Evolutionary conservation across 768 basidiomycete genomes (phyloP), one percentile per base, ranked within the genome.

Genomic region (Tricholoma flavovirens): DNA sequence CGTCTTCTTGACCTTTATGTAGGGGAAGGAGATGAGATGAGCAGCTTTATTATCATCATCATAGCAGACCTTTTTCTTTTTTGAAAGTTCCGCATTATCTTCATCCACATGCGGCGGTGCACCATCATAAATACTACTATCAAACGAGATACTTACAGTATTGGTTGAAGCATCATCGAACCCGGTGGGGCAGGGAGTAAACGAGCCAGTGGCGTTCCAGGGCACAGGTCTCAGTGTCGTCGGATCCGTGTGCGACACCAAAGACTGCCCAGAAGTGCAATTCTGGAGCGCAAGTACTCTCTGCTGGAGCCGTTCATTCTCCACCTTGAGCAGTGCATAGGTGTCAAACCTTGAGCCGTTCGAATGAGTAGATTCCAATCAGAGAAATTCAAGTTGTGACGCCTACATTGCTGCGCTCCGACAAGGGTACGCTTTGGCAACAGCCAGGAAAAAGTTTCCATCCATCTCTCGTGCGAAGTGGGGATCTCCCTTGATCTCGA

Each of bases 321-420:
- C 92, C 55, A 87, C 75, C 69, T 93, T 94, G 50, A 96, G 80
- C 64, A 96, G 93, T 33, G 97, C 63, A 61, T 85, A 82, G 0
- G 84, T 83, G 59, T 86, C 82, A 29, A 89, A 70, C 80, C 89
- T 90, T 49, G 55, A 43, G 54, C 46, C 36, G 33, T 48, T n/a
- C n/a, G 24, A 26, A 36, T 49, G 24, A 53, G 46, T 14, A 38
- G 51, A 53, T 32, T 3, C 17, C 24, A 22, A 30, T 56, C 15
- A 52, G 30, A 53, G 19, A 33, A 40, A 46, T 54, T n/a, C n/a
- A n/a, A n/a, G n/a, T n/a, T 21, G 43, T 30, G 40, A 19, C 53
- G 57, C 80, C 55, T 66, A 87, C 88, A 85, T 83, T 35, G 85
- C 82, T 17, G 77, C 77, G 62, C 86, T 88, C 59, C 86, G 82